Evolutionary conservation across 75 land plant species (phyloP).

Genomic region (Picea sitchensis): DNA sequence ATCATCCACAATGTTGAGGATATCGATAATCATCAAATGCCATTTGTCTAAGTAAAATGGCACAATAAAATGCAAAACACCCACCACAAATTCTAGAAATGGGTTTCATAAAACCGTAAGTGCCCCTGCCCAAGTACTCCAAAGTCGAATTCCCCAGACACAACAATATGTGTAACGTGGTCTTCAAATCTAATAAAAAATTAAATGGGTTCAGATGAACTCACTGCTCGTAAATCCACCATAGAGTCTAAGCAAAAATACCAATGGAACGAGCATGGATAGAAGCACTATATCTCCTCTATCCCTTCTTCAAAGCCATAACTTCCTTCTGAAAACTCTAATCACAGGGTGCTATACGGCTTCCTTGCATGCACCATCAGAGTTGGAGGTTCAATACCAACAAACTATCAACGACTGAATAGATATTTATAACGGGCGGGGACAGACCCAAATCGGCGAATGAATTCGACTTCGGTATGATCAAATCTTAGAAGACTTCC

Average conservation of each 20-base stretch:
- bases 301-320: slow-evolving; percentile 29
- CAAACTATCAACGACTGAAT: background rate
- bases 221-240: slow-evolving; percentile 4
- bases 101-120: background rate
- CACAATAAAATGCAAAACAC: background rate
- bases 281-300: slow-evolving; percentile 48
- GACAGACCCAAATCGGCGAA: background rate
- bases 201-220: background rate
- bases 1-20: background rate
- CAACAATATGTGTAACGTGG: background rate
- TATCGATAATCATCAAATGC: background rate
- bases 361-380: background rate
- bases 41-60: background rate
- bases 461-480: background rate
- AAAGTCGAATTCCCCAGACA: background rate
- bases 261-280: slow-evolving; percentile 56
- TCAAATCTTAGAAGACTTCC: slow-evolving; percentile 4
- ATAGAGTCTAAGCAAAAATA: slow-evolving; percentile 37
- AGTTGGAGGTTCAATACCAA: background rate
- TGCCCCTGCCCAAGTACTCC: background rate
- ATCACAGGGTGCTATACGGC: background rate
- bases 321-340: background rate
- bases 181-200: background rate
- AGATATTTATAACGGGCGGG: background rate
- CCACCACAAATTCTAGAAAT: background rate